Conservation (phyloP, 176 grass and related monocot genomes). For the Guadua angustifolia region DNA sequence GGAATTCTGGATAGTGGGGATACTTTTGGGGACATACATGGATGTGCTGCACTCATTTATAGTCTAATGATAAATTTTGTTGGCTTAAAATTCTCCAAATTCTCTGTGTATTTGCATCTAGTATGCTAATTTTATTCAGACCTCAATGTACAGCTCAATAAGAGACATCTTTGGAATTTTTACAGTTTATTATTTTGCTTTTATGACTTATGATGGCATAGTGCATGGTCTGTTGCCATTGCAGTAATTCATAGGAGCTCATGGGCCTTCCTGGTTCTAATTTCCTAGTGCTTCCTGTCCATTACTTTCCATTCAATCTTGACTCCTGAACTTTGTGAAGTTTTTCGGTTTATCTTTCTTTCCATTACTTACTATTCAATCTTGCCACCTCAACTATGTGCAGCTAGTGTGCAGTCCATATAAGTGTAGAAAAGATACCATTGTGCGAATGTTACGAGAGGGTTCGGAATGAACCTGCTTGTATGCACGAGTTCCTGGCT, state of each 20-base stretch:
- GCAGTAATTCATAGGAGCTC: background rate
- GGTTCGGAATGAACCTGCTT: too few relatives aligned
- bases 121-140: background rate
- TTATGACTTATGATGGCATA: background rate
- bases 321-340: constrained; percentile 18
- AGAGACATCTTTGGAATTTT: background rate
- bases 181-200: background rate
- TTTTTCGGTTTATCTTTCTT: background rate
- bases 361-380: background rate
- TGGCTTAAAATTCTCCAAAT: background rate
- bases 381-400: background rate
- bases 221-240: background rate
- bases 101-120: background rate
- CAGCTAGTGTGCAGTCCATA: background rate
- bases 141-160: background rate
- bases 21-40: background rate
- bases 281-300: background rate
- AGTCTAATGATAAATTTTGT: background rate
- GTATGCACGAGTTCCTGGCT: too few relatives aligned
- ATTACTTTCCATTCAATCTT: background rate
- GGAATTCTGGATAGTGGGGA: background rate
- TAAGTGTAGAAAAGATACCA: constrained; percentile 1
- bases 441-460: background rate
- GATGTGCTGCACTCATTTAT: background rate
- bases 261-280: background rate